These are phyloP conservation scores for Phaffia australis DNA, from an alignment of 768 basidiomycete species.

Conservation along the genomic window DNA sequence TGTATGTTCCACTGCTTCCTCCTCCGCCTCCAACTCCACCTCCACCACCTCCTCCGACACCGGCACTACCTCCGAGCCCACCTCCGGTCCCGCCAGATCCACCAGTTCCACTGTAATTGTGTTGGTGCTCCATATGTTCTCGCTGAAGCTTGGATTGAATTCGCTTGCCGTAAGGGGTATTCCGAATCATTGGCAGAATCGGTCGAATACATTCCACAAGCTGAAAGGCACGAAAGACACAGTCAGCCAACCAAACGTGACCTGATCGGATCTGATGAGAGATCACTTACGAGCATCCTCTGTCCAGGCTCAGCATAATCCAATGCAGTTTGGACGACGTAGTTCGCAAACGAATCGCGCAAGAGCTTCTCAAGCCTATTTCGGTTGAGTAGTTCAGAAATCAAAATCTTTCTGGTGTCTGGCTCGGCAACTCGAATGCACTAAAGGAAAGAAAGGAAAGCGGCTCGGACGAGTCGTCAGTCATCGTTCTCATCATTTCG, in stretches of 20 bases:
- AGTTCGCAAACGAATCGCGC: slow-evolving; percentile 92
- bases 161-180: slow-evolving; percentile 98
- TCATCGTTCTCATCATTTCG: background rate
- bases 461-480: background rate
- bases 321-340: slow-evolving; percentile 89
- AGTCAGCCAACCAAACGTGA: background rate
- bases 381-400: slow-evolving; percentile 89
- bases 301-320: slow-evolving; percentile 96
- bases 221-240: slow-evolving; percentile 27
- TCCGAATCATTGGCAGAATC: slow-evolving; percentile 94
- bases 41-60: slow-evolving; percentile 22
- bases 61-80: slow-evolving; percentile 27
- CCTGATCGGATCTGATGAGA: background rate
- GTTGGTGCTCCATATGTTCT: slow-evolving; percentile 58
- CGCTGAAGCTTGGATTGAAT: slow-evolving; percentile 98
- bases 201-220: slow-evolving; percentile 96
- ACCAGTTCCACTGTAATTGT: slow-evolving; percentile 23
- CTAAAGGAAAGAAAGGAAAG: slow-evolving; percentile 32
- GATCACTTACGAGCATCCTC: slow-evolving; percentile 52
- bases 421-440: slow-evolving; percentile 92
- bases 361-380: slow-evolving; percentile 88
- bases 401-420: slow-evolving; percentile 81
- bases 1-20: slow-evolving; percentile 25
- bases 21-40: slow-evolving; percentile 23
- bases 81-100: slow-evolving; percentile 13